These are phyloP conservation scores for Aspergillus udagawae DNA, from an alignment of 2,329 filamentous ascomycete species.

Conservation along the genomic window DNA sequence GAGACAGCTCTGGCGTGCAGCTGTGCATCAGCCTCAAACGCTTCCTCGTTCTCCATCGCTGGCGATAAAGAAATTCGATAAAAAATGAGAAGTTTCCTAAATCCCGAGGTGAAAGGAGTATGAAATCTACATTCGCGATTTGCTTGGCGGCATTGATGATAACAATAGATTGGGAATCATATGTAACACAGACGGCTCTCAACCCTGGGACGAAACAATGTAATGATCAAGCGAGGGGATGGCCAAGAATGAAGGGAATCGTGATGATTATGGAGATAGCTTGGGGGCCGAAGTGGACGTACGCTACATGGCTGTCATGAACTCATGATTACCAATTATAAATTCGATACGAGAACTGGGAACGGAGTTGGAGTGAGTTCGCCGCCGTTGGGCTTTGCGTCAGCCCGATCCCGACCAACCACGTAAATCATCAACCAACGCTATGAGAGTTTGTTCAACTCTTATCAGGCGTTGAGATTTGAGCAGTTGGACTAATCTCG, in stretches of 20 bases:
- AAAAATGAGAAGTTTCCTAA: background rate
- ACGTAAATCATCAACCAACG: background rate
- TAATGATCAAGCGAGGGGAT: background rate
- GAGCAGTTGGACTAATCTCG: background rate
- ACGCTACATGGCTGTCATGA: background rate
- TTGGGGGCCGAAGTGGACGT: background rate
- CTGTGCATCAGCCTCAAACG: conserved; percentile 30
- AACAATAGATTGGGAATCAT: background rate
- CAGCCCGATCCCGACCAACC: background rate
- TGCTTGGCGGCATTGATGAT: background rate
- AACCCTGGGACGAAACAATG: background rate
- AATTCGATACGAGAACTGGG: background rate
- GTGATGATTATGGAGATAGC: background rate
- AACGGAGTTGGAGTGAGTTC: background rate
- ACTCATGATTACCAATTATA: background rate
- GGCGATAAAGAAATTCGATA: background rate
- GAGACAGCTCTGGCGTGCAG: conserved; percentile 11
- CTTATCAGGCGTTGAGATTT: background rate
- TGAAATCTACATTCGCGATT: background rate
- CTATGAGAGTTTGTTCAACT: background rate
- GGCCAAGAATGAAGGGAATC: background rate
- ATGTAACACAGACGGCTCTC: background rate
- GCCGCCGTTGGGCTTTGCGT: background rate
- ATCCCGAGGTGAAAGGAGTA: background rate
- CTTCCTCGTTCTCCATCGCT: conserved; percentile 33